Percentiles rank a stretch among this genome's conserved stretches.
These are phyloP conservation scores for Excoecaria cochinchinensis DNA, from an alignment of 345 rosid species.

Conservation along the genomic window DNA sequence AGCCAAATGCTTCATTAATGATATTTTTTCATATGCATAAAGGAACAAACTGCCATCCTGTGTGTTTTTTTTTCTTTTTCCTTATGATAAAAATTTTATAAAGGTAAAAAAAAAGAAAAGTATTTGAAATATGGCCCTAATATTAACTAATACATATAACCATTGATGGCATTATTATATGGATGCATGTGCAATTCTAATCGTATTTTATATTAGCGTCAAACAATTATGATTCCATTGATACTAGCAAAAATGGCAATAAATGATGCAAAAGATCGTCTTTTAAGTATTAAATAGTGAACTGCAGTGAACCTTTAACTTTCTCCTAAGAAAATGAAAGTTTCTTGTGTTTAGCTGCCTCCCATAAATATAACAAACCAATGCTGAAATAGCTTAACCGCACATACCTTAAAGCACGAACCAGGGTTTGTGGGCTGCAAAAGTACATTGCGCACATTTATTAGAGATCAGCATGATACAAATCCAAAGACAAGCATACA, in stretches of 20 bases:
- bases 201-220: neutral
- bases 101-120: no score
- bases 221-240: neutral
- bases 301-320: no score
- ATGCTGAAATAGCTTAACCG: neutral
- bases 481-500: constrained; percentile 6
- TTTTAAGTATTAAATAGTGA: neutral
- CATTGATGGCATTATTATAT: no score
- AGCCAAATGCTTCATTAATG: neutral
- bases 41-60: no score
- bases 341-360: constrained; percentile 3
- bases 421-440: constrained; percentile 97
- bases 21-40: neutral
- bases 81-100: no score
- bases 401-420: constrained; percentile 92
- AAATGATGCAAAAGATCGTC: neutral
- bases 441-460: constrained; percentile 21
- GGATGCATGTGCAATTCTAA: neutral
- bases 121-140: no score
- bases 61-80: no score
- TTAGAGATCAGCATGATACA: constrained; percentile 17
- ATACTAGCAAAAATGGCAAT: neutral
- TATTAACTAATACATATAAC: no score
- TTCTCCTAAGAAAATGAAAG: neutral
- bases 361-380: neutral